These are phyloP conservation scores for Camellia granthamiana DNA, from an alignment of 148 eudicot genomes.

Conservation along the genomic window DNA sequence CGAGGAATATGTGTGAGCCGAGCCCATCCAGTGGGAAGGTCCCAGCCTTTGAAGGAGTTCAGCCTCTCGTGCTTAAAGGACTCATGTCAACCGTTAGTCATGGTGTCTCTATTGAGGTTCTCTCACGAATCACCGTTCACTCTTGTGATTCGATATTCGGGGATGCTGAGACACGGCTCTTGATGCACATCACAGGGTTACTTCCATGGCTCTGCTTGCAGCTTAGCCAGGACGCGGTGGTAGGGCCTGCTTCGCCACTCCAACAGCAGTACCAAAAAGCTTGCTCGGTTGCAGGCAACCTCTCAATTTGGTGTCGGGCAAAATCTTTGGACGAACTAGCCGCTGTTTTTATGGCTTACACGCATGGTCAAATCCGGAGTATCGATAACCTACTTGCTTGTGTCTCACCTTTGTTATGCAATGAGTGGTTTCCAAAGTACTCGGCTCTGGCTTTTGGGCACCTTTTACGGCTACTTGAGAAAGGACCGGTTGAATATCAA, in stretches of 20 bases:
- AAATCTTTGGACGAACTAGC: slow-evolving; percentile 80
- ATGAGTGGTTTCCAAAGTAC: slow-evolving; percentile 94
- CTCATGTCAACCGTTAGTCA: slow-evolving; percentile 94
- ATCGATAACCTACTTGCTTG: slow-evolving; percentile 86
- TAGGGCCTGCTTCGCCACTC: slow-evolving; percentile 59
- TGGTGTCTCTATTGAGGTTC: slow-evolving; percentile 81
- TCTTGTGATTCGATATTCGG: slow-evolving; percentile 95
- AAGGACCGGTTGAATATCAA: slow-evolving; percentile 88
- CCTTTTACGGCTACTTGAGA: slow-evolving; percentile 71
- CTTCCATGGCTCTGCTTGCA: slow-evolving; percentile 99
- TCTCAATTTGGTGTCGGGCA: slow-evolving; percentile 85
- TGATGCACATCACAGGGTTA: slow-evolving; percentile 93
- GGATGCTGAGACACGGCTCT: slow-evolving; percentile 79
- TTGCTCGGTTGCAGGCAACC: slow-evolving; percentile 78
- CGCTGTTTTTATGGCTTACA: slow-evolving; percentile 75
- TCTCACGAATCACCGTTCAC: slow-evolving; percentile 83
- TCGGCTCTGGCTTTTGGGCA: slow-evolving; percentile 97
- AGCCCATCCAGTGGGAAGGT: slow-evolving; percentile 51
- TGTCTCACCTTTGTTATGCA: slow-evolving; percentile 82
- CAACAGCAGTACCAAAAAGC: slow-evolving; percentile 82
- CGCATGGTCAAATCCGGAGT: slow-evolving; percentile 79
- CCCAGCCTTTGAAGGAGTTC: slow-evolving; percentile 96
- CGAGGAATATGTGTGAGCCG: slow-evolving; percentile 47
- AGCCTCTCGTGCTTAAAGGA: slow-evolving; percentile 96
- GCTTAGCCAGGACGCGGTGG: slow-evolving; percentile 63